These are phyloP conservation scores for Fusarium nematophilum DNA, from an alignment of 2,329 filamentous ascomycete species.

Conservation along the genomic window DNA sequence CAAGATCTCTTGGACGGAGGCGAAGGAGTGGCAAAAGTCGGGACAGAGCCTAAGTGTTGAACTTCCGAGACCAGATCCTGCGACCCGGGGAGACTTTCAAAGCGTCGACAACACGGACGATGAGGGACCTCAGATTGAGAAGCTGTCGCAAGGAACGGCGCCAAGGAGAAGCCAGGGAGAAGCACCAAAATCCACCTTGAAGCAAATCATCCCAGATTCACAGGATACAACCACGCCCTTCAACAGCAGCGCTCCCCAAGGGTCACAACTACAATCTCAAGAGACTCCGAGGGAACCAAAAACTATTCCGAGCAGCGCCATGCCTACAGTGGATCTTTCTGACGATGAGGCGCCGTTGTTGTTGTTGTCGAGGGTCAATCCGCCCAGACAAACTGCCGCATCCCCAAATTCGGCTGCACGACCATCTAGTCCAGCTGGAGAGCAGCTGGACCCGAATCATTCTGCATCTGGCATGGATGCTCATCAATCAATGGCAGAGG, in stretches of 20 bases:
- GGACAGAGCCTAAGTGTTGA: constrained; percentile 25
- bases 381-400: not conserved
- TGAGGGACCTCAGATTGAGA: not conserved
- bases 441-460: not conserved
- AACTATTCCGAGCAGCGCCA: not conserved
- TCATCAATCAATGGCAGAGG: no score
- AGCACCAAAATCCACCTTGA: not conserved
- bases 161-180: not conserved
- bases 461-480: no score
- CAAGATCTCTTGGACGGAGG: constrained; percentile 46
- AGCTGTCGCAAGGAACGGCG: not conserved
- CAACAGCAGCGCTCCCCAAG: constrained; percentile 35
- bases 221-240: constrained; percentile 42
- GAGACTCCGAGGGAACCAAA: not conserved
- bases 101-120: constrained; percentile 14
- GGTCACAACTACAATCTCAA: constrained; percentile 10
- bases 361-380: constrained; percentile 27
- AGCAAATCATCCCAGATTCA: constrained; percentile 43
- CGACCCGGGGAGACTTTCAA: constrained; percentile 17
- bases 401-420: not conserved
- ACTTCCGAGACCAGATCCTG: constrained; percentile 15
- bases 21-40: constrained; percentile 18
- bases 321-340: constrained; percentile 45
- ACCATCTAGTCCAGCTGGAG: not conserved
- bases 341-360: constrained; percentile 52